These are phyloP conservation scores for Zoysia japonica DNA, from an alignment of 176 grass and related monocot genomes.

Conservation along the genomic window DNA sequence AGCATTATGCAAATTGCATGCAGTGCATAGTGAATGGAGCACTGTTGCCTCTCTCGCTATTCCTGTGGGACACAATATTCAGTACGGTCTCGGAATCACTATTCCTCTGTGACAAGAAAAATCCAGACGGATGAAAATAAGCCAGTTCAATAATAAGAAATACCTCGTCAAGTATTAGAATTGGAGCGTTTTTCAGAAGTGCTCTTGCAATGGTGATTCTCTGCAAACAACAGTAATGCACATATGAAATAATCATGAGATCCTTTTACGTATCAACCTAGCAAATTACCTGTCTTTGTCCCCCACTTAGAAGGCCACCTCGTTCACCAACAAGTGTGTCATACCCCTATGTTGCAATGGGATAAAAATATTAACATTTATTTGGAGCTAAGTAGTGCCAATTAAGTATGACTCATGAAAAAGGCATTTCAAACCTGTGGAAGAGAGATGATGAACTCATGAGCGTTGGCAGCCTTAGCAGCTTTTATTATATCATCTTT, in stretches of 20 bases:
- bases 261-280: constrained; percentile 14
- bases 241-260: constrained; percentile 4
- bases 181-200: constrained; percentile 88
- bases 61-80: background rate
- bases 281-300: constrained; percentile 86
- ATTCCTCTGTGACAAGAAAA: background rate
- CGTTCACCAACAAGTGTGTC: constrained; percentile 90
- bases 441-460: constrained; percentile 96
- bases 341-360: constrained; percentile 63
- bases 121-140: background rate
- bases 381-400: constrained; percentile 1
- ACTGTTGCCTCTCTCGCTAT: background rate
- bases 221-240: constrained; percentile 46
- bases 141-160: constrained; percentile 29
- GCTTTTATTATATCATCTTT: constrained; percentile 98
- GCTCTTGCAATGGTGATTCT: constrained; percentile 92
- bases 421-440: constrained; percentile 59
- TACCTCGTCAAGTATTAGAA: constrained; percentile 99
- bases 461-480: constrained; percentile 96
- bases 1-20: background rate
- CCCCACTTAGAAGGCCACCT: constrained; percentile 87
- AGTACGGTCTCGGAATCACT: background rate
- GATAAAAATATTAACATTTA: constrained; percentile 28
- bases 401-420: constrained; percentile 2
- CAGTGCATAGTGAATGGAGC: background rate